Percentiles rank a stretch among this genome's conserved stretches.
Conservation (phyloP, 2,329 filamentous ascomycete species). For the Clonostachys sp. region DNA sequence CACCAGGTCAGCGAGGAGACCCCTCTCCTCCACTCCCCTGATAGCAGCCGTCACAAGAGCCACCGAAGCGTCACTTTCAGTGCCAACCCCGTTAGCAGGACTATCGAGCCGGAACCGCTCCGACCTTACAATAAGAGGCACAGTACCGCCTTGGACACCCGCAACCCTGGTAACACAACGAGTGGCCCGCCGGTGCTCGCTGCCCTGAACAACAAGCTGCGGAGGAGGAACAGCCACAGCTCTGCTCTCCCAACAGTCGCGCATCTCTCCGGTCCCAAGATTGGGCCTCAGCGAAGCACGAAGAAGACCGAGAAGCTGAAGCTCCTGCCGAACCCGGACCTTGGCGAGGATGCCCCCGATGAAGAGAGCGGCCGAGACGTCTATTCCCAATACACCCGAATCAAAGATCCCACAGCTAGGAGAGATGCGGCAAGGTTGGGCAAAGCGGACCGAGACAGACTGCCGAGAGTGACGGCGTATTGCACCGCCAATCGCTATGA, state of each 20-base stretch:
- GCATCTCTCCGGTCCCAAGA: constrained; percentile 53
- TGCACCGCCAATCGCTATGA: constrained; percentile 92
- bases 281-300: constrained; percentile 90
- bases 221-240: constrained; percentile 80
- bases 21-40: constrained; percentile 21
- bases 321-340: constrained; percentile 85
- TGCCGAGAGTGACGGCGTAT: constrained; percentile 93
- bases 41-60: constrained; percentile 30
- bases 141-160: constrained; percentile 18
- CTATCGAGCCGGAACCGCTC: constrained; percentile 43
- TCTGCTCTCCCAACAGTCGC: constrained; percentile 21
- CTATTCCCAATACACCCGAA: constrained; percentile 95
- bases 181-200: constrained; percentile 59
- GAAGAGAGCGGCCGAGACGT: constrained; percentile 94
- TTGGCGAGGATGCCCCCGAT: constrained; percentile 70
- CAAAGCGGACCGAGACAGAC: constrained; percentile 82
- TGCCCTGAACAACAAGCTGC: constrained; percentile 80
- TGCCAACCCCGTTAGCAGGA: constrained; percentile 59
- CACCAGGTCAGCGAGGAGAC: constrained; percentile 17
- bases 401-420: constrained; percentile 91
- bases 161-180: constrained; percentile 14
- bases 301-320: constrained; percentile 97
- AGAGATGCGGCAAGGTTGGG: constrained; percentile 88
- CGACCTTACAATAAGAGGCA: constrained; percentile 16
- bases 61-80: constrained; percentile 74